A percentile compares a stretch with the other conserved stretches of the same genome.
Evolutionary conservation across 108 stramenopile genomes (phyloP).

Genomic region (Nannochloropsis salina): DNA sequence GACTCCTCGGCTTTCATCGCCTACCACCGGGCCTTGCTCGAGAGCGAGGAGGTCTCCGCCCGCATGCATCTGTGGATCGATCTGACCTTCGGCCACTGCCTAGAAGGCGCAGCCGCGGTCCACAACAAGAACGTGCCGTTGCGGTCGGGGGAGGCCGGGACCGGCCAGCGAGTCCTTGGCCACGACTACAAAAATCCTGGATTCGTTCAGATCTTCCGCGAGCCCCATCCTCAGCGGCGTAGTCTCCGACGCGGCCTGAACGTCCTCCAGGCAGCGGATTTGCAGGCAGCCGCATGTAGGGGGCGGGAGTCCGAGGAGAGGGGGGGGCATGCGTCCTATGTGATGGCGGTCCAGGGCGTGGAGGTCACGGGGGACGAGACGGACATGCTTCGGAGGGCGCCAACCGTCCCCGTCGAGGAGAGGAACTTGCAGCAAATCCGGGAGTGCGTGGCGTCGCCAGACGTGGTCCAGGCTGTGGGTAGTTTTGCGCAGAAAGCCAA

Average conservation of each 20-base stretch:
- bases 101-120: conserved; percentile 57
- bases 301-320: background rate
- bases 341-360: conserved; percentile 25
- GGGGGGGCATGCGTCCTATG: conserved; percentile 26
- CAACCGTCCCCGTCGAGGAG: background rate
- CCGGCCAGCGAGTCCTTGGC: background rate
- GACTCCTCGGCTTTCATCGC: conserved; percentile 40
- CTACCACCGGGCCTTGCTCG: conserved; percentile 60
- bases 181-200: background rate
- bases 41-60: conserved; percentile 54
- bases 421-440: background rate
- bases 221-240: conserved; percentile 34
- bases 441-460: background rate
- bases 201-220: conserved; percentile 32
- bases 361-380: background rate
- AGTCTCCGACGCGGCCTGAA: background rate
- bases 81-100: conserved; percentile 60
- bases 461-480: background rate
- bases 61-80: conserved; percentile 64
- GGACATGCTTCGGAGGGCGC: background rate
- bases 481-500: conserved; percentile 7
- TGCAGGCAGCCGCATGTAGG: background rate
- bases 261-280: background rate
- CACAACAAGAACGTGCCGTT: conserved; percentile 61
- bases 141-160: background rate